Conservation (phyloP, 768 basidiomycete species). For the Tephrocybe sp. region DNA sequence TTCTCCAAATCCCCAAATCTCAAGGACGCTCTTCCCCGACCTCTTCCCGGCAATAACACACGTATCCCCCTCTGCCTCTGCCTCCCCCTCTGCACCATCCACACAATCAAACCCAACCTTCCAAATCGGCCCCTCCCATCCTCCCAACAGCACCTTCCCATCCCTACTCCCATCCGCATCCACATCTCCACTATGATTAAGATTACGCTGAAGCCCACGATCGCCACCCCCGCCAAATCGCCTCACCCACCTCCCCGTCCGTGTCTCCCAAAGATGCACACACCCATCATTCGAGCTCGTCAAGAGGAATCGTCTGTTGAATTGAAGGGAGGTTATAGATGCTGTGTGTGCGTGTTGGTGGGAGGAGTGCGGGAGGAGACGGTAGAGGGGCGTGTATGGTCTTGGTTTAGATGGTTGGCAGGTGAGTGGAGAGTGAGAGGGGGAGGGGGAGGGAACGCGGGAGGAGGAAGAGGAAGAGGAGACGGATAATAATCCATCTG, state of each 20-base stretch:
- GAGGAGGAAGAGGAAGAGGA: not conserved
- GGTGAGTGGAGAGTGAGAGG: not conserved
- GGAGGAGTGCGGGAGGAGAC: slow-evolving; percentile 48
- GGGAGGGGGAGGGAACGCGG: not conserved
- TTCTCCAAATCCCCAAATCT: slow-evolving; percentile 69
- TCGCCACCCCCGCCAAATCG: slow-evolving; percentile 50
- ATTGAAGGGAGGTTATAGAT: slow-evolving; percentile 82
- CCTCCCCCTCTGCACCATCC: slow-evolving; percentile 57
- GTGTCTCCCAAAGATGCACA: slow-evolving; percentile 68
- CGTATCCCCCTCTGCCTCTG: slow-evolving; percentile 45
- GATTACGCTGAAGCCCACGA: too few relatives aligned
- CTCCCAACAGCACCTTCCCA: too few relatives aligned
- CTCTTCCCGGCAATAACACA: slow-evolving; percentile 82
- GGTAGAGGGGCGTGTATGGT: slow-evolving; percentile 45
- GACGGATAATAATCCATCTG: too few relatives aligned
- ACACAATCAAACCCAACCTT: slow-evolving; percentile 39
- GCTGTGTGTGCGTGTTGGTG: slow-evolving; percentile 77
- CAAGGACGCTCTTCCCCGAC: slow-evolving; percentile 79
- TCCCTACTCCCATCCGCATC: too few relatives aligned
- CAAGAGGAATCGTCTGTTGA: slow-evolving; percentile 78
- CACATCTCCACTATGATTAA: too few relatives aligned
- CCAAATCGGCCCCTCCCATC: slow-evolving; percentile 49
- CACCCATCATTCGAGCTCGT: slow-evolving; percentile 86
- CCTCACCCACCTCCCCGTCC: slow-evolving; percentile 65
- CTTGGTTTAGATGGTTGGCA: too few relatives aligned